Evolutionary conservation across 768 basidiomycete species (phyloP), one percentile per base, ranked within the genome.

Genomic region (Phallus indusiatus): DNA sequence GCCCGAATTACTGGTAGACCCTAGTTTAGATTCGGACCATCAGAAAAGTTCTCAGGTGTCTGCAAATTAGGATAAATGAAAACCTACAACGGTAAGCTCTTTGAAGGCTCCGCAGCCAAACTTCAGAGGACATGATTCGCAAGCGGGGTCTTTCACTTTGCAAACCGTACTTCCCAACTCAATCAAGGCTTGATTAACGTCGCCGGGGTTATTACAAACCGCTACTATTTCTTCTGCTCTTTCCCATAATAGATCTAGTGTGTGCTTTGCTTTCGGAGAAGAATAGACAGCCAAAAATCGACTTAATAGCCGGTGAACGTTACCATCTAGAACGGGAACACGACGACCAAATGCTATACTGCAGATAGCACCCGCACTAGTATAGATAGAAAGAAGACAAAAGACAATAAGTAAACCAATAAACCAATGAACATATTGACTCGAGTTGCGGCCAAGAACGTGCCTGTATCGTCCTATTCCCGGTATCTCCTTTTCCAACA

Each of bases 141-240:
- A 97, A 18, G 74, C 71, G 10, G 94, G 94, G 62, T 88, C 82
- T 61, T 82, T 84, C 47, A 89, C 85, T 70, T 87, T 93, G 74
- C 94, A 98, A 2, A 96, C 81, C 2, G 92, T 95, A 68, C 89
- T 90, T 53, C 94, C 94, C 7, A 97, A 82, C 68, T 98, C 94
- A 69, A 97, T 97, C 54, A 98, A 76, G 14, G 90, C 93, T 73
- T 96, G 88, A 67, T 95, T 95, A 63, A 94, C 77, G 68, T 94
- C 90, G 17, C 93, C 91, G 0, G 92, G 81, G 62, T 78, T 69
- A 35, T 79, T 76, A 53, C 75, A 67, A 12, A 63, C 74, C 46
- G 81, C 71, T 10, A 96, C 86, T 68, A 96, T 78, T 2, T 75
- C 76, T 46, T 76, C 76, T 1, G 94, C 94, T 5, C 81, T 85